phyloP scores from a whole-genome alignment of 2,329 filamentous ascomycete species.

The Trichoderma atroviride region DNA sequence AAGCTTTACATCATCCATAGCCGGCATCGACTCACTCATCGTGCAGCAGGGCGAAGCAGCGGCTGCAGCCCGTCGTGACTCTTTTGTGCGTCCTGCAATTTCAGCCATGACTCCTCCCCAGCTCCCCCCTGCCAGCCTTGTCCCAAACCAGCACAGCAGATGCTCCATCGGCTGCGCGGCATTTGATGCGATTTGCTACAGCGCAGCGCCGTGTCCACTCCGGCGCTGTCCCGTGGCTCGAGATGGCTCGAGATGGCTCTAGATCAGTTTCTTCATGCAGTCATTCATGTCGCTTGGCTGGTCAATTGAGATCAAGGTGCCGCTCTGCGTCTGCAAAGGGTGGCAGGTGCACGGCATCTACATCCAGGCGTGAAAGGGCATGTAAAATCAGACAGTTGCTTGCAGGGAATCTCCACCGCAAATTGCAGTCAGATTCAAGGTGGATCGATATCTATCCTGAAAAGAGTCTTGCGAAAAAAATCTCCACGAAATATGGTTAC shows the following conservation, averaged over 20 bases:
- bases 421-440: neutral
- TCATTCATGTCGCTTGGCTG: neutral
- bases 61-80: conserved; percentile 11
- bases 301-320: neutral
- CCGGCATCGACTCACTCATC: neutral
- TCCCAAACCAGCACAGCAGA: neutral
- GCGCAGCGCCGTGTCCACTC: neutral
- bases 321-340: neutral
- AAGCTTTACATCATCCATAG: neutral
- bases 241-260: neutral
- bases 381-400: neutral
- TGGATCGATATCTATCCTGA: neutral
- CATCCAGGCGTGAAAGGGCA: neutral
- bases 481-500: neutral
- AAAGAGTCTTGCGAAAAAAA: neutral
- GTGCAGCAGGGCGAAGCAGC: neutral
- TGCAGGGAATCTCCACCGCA: neutral
- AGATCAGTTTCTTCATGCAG: neutral
- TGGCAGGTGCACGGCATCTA: neutral
- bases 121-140: neutral
- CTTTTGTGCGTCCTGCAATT: conserved; percentile 6
- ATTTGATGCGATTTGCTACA: conserved; percentile 9
- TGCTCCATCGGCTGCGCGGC: neutral
- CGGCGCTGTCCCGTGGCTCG: neutral
- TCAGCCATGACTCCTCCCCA: conserved; percentile 1